Percentiles rank a stretch among this genome's conserved stretches.
Evolutionary conservation across 495 filamentous ascomycete species (phyloP).

Genomic region (Alectoria sarmentosa): DNA sequence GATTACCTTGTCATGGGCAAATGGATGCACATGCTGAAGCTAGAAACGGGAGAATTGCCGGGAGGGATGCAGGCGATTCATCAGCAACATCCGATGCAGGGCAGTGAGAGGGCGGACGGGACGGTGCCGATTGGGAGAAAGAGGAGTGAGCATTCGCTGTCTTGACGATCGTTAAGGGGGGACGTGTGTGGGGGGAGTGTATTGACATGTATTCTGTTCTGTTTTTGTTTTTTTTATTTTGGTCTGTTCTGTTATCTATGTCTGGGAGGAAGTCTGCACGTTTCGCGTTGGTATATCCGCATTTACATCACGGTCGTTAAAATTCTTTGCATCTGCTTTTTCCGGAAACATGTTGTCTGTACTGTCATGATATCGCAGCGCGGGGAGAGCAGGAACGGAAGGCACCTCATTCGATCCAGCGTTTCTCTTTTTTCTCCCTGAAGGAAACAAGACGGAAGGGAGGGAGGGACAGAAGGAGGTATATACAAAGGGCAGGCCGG

Average conservation of each 20-base stretch:
- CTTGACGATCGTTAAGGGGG: constrained; percentile 2
- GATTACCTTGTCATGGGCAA: constrained; percentile 80
- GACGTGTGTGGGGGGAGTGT: no score
- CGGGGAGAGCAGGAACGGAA: no score
- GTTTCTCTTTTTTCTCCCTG: no score
- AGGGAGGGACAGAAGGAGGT: background rate
- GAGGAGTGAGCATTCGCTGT: constrained; percentile 48
- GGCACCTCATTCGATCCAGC: no score
- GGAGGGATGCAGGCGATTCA: constrained; percentile 60
- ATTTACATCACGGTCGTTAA: no score
- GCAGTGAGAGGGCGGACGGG: constrained; percentile 38
- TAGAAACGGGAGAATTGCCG: constrained; percentile 54
- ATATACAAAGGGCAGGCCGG: background rate
- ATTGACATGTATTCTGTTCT: no score
- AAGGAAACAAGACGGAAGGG: background rate
- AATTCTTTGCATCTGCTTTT: background rate
- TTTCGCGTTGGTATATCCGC: no score
- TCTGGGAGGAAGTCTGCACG: no score
- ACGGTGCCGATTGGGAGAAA: constrained; percentile 40
- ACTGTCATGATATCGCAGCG: background rate
- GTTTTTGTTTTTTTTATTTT: no score
- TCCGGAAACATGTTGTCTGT: background rate
- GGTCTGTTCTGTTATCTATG: background rate
- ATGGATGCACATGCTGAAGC: constrained; percentile 78
- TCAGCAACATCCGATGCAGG: constrained; percentile 35